Conservation (phyloP, 176 grass and related monocot genomes). For the Otatea glauca region DNA sequence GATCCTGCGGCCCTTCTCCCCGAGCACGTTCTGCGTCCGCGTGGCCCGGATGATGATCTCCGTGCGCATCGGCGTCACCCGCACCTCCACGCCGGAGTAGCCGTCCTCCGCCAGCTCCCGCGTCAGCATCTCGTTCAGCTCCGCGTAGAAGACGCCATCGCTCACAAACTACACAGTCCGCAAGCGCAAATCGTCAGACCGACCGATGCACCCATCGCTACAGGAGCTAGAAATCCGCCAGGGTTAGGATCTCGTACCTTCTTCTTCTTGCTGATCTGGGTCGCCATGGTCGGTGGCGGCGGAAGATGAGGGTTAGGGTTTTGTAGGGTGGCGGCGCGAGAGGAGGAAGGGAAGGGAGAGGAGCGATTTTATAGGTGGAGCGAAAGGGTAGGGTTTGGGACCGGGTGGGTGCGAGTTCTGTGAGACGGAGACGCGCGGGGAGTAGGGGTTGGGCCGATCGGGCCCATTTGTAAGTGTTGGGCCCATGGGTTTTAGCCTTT, state of each 20-base stretch:
- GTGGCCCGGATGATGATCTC: slow-evolving; percentile 88
- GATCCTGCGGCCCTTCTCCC: slow-evolving; percentile 78
- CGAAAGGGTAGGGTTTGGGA: slow-evolving; percentile 51
- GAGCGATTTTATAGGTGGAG: neutral
- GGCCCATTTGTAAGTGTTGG: neutral
- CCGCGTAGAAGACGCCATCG: slow-evolving; percentile 81
- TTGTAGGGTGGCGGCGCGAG: slow-evolving; percentile 50
- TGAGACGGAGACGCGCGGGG: neutral
- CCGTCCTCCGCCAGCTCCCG: slow-evolving; percentile 80
- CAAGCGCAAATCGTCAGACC: slow-evolving; percentile 23
- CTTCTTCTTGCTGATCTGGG: slow-evolving; percentile 97
- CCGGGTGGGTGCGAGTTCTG: neutral
- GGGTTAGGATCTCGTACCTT: slow-evolving; percentile 47
- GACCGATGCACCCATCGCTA: neutral
- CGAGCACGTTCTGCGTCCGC: slow-evolving; percentile 83
- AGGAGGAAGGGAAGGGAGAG: neutral
- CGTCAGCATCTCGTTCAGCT: slow-evolving; percentile 81
- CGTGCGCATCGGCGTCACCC: slow-evolving; percentile 81
- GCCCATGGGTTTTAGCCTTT: neutral
- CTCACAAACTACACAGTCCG: slow-evolving; percentile 57
- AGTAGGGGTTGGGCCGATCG: neutral
- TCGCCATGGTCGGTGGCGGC: slow-evolving; percentile 55
- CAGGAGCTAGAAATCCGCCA: accelerated
- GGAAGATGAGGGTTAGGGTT: slow-evolving; percentile 47
- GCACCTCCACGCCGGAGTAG: slow-evolving; percentile 77